phyloP scores from a whole-genome alignment of 2,329 filamentous ascomycete genomes.

The Xylaria sp. region DNA sequence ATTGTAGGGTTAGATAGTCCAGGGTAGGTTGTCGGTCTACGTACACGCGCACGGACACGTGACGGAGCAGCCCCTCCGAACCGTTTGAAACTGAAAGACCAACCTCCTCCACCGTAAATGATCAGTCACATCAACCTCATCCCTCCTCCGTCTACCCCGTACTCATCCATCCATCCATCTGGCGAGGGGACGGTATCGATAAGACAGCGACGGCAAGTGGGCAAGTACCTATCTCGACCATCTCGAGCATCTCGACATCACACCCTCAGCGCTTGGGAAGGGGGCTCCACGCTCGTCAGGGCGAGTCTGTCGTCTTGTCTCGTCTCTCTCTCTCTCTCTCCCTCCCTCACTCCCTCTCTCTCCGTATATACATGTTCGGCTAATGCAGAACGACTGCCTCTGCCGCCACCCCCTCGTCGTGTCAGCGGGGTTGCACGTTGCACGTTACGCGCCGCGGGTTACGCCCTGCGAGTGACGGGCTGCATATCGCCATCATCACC shows the following conservation, averaged over 20 bases:
- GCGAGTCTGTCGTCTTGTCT: slow-evolving; percentile 24
- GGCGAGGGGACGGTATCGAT: slow-evolving; percentile 29
- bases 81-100: slow-evolving; percentile 37
- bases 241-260: no score
- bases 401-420: neutral
- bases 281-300: slow-evolving; percentile 26
- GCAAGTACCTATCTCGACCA: no score
- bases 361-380: neutral
- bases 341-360: no score
- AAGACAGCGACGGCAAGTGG: slow-evolving; percentile 19
- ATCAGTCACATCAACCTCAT: slow-evolving; percentile 9
- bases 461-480: neutral
- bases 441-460: neutral
- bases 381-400: neutral
- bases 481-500: slow-evolving; percentile 31
- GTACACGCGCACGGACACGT: neutral
- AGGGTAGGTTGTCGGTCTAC: no score
- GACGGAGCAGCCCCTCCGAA: slow-evolving; percentile 20
- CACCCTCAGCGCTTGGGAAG: slow-evolving; percentile 3
- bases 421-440: neutral
- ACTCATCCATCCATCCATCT: slow-evolving; percentile 13
- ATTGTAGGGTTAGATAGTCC: no score
- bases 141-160: slow-evolving; percentile 4
- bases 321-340: no score
- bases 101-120: slow-evolving; percentile 33